Evolutionary conservation across 441 rosid species (phyloP).

Genomic region (Gossypium schwendimanii): DNA sequence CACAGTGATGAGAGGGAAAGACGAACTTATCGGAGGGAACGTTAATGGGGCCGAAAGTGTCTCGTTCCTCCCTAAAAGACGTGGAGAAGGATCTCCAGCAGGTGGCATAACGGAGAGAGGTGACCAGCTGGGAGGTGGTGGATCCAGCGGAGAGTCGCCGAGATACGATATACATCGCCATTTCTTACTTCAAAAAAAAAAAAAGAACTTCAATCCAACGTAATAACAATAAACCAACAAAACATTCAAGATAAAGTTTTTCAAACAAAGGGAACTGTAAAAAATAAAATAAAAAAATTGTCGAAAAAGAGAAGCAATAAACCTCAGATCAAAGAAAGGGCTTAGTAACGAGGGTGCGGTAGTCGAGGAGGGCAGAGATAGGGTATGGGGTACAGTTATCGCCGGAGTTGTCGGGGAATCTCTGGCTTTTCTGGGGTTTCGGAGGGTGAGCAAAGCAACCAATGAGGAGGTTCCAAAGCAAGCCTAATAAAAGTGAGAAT

Average conservation of each 20-base stretch:
- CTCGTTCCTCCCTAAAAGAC: slow-evolving; percentile 74
- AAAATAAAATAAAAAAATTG: not conserved
- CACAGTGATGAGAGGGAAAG: not conserved
- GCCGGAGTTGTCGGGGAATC: not conserved
- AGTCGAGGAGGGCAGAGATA: not conserved
- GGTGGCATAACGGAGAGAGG: slow-evolving; percentile 39
- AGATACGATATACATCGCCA: slow-evolving; percentile 44
- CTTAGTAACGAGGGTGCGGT: not conserved
- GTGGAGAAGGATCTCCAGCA: slow-evolving; percentile 49
- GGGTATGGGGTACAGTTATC: not conserved
- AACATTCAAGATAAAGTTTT: not conserved
- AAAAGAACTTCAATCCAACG: not conserved
- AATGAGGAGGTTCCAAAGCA: too few relatives aligned
- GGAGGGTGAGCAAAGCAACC: not conserved
- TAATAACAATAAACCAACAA: not conserved
- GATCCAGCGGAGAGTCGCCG: slow-evolving; percentile 51
- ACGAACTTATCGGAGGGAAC: slow-evolving; percentile 80
- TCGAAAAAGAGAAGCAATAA: not conserved
- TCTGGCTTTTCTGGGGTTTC: not conserved
- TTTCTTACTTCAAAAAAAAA: slow-evolving; percentile 16
- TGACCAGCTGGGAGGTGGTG: slow-evolving; percentile 20
- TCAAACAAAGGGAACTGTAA: not conserved
- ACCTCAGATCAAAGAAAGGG: slow-evolving; percentile 4
- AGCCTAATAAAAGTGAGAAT: not conserved
- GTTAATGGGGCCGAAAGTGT: slow-evolving; percentile 85